These are phyloP conservation scores for Rhododendron mucronatum DNA, from an alignment of 148 eudicot species.

Conservation along the genomic window DNA sequence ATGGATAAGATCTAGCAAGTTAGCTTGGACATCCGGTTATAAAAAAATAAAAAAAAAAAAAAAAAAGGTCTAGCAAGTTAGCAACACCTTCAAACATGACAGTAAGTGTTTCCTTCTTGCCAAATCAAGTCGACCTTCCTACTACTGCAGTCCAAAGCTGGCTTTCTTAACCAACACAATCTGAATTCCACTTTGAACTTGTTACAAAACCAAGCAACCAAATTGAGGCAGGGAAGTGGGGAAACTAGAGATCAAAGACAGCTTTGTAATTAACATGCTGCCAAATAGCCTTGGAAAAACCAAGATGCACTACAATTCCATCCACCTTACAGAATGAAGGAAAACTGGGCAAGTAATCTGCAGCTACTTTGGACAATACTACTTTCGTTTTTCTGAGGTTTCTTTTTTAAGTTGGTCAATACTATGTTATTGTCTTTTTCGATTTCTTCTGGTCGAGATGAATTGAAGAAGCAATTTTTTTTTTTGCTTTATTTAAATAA, in stretches of 20 bases:
- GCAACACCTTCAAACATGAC: too few relatives aligned
- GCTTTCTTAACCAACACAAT: not conserved
- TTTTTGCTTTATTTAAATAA: too few relatives aligned
- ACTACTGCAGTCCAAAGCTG: not conserved
- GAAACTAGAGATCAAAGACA: not conserved
- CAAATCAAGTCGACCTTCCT: not conserved
- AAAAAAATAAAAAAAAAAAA: accelerated
- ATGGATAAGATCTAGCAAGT: too few relatives aligned
- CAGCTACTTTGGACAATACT: too few relatives aligned
- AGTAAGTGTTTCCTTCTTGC: not conserved
- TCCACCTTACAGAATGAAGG: not conserved
- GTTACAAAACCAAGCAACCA: not conserved
- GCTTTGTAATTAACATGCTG: not conserved
- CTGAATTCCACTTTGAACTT: not conserved
- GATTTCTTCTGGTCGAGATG: too few relatives aligned
- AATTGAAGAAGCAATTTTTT: too few relatives aligned
- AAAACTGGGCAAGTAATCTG: not conserved
- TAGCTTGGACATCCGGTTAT: too few relatives aligned
- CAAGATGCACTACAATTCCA: not conserved
- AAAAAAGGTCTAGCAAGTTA: too few relatives aligned
- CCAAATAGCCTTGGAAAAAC: not conserved
- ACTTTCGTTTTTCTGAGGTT: not conserved
- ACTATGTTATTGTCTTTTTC: too few relatives aligned
- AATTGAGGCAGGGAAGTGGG: not conserved
- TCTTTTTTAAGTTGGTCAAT: not conserved